Evolutionary conservation across 768 basidiomycete species (phyloP).

Genomic region (Leccinellum rugosiceps): DNA sequence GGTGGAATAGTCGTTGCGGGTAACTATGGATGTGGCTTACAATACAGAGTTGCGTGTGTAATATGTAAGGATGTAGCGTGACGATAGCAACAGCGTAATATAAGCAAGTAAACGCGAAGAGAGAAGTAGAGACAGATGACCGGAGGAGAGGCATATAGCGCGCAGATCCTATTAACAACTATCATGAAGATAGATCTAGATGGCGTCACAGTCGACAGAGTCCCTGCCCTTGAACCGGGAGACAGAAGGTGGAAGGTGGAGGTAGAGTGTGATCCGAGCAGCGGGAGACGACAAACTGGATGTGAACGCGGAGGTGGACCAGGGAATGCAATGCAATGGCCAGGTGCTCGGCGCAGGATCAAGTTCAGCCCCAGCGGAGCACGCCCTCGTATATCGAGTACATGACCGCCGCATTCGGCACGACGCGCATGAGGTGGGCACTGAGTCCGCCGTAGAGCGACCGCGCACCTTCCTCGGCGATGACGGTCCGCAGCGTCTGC

Average conservation of each 20-base stretch:
- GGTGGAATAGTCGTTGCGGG: conserved; percentile 21
- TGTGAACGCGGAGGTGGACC: not conserved
- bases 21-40: conserved; percentile 20
- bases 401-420: conserved; percentile 97
- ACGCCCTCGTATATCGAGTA: conserved; percentile 91
- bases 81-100: conserved; percentile 16
- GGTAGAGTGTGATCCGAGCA: not conserved
- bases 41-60: conserved; percentile 16
- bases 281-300: not conserved
- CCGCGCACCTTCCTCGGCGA: conserved; percentile 85
- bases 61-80: not conserved
- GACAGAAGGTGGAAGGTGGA: no score
- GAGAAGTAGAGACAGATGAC: not conserved
- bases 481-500: conserved; percentile 81
- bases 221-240: not conserved
- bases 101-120: conserved; percentile 10
- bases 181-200: conserved; percentile 13
- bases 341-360: not conserved
- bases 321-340: not conserved
- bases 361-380: conserved; percentile 50
- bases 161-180: conserved; percentile 12
- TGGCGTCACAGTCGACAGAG: not conserved
- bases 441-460: conserved; percentile 89
- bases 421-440: conserved; percentile 94
- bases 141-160: not conserved